Evolutionary conservation across 2,329 filamentous ascomycete species (phyloP).

Genomic region (Fusarium mexicanum): DNA sequence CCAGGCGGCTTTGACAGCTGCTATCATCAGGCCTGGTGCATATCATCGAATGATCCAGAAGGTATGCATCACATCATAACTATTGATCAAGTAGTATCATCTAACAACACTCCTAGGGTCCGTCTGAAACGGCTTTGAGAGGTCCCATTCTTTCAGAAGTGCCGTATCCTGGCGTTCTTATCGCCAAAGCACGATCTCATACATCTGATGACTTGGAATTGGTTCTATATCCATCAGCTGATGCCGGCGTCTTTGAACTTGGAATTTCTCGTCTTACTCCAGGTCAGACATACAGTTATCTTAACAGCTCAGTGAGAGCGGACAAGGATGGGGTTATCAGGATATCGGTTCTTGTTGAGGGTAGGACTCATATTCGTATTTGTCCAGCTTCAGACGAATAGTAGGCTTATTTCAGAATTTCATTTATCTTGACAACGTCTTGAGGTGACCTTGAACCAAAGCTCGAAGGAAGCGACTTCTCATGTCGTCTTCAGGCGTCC

Average conservation of each 20-base stretch:
- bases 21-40: background rate
- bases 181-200: background rate
- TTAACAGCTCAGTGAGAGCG: background rate
- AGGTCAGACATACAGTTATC: background rate
- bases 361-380: background rate
- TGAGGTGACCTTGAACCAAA: no score
- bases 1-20: background rate
- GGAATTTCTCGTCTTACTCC: background rate
- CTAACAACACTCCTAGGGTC: background rate
- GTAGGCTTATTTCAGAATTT: no score
- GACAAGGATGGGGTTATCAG: background rate
- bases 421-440: no score
- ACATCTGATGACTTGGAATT: background rate
- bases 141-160: background rate
- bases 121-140: background rate
- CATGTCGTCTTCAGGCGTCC: no score
- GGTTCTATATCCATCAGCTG: background rate
- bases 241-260: background rate
- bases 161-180: background rate
- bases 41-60: background rate
- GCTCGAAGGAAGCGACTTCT: no score
- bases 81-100: fast-evolving
- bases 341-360: fast-evolving
- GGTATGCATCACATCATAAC: fast-evolving
- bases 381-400: background rate